These are phyloP conservation scores for Phytophthora sansomeana DNA, from an alignment of 352 stramenopile genomes.

Conservation along the genomic window DNA sequence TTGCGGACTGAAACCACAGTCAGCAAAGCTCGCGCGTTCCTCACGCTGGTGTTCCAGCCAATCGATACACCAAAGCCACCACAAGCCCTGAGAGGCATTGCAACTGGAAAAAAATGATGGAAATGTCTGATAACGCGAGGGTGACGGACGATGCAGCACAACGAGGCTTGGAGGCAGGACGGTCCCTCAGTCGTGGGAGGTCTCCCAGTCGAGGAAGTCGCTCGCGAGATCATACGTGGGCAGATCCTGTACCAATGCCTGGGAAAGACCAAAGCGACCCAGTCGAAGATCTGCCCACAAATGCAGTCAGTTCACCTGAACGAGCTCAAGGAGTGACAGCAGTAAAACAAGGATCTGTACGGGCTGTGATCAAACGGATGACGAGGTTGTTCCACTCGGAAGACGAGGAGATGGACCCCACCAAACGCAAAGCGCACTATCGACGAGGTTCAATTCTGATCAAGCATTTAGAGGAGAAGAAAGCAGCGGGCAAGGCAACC, in stretches of 20 bases:
- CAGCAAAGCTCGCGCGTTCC: slow-evolving; percentile 4
- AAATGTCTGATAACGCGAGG: slow-evolving; percentile 47
- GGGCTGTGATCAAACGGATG: slow-evolving; percentile 44
- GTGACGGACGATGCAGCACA: slow-evolving; percentile 30
- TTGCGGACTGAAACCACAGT: slow-evolving; percentile 27
- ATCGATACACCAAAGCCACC: neutral
- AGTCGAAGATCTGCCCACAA: slow-evolving; percentile 3
- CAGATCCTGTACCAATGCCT: slow-evolving; percentile 5
- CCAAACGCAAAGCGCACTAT: slow-evolving; percentile 60
- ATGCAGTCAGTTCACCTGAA: slow-evolving; percentile 21
- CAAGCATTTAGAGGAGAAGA: slow-evolving; percentile 75
- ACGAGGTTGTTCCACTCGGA: slow-evolving; percentile 52
- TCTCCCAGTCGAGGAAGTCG: slow-evolving; percentile 3
- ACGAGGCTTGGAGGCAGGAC: slow-evolving; percentile 14
- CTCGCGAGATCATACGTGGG: slow-evolving; percentile 27
- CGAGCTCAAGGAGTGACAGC: neutral
- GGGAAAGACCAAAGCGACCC: slow-evolving; percentile 6
- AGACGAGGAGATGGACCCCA: slow-evolving; percentile 50
- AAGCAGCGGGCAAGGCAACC: slow-evolving; percentile 59
- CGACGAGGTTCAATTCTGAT: slow-evolving; percentile 76
- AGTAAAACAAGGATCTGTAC: slow-evolving; percentile 36
- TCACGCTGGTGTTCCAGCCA: neutral
- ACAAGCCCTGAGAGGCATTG: neutral
- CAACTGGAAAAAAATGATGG: slow-evolving; percentile 46
- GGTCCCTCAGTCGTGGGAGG: neutral